Conservation (phyloP, 1,139 yeast species). For the Pichia sp. region DNA sequence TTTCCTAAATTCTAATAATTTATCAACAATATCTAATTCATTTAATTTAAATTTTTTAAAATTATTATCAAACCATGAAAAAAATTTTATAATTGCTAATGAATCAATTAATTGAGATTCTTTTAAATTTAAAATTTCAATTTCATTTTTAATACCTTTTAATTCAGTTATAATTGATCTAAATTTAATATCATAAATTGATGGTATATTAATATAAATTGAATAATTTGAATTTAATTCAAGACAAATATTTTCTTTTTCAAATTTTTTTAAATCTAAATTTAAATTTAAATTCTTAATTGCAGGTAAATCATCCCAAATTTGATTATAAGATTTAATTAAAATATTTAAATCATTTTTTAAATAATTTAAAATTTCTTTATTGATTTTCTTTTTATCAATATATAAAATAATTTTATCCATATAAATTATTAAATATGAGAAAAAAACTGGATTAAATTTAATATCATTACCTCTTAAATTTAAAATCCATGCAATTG, state of each 20-base stretch:
- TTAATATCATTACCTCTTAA: conserved; percentile 45
- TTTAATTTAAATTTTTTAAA: conserved; percentile 31
- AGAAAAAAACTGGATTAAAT: conserved; percentile 46
- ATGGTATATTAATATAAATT: conserved; percentile 37
- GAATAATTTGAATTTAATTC: conserved; percentile 46
- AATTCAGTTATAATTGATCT: conserved; percentile 33
- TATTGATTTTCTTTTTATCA: conserved; percentile 33
- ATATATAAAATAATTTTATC: conserved; percentile 35
- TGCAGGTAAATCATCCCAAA: conserved; percentile 39
- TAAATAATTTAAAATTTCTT: conserved; percentile 27
- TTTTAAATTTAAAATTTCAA: conserved; percentile 44
- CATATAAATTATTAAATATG: conserved; percentile 37
- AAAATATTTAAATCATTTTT: conserved; percentile 26
- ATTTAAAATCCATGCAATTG: conserved; percentile 51
- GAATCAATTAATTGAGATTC: conserved; percentile 51
- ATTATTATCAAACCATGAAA: conserved; percentile 46
- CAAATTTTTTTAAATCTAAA: conserved; percentile 13
- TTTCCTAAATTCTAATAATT: conserved; percentile 36
- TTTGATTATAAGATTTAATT: conserved; percentile 36
- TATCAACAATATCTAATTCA: conserved; percentile 45
- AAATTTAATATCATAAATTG: conserved; percentile 19
- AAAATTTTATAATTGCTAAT: conserved; percentile 44
- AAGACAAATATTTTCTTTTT: conserved; percentile 30
- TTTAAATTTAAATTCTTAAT: conserved; percentile 14
- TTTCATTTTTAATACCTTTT: conserved; percentile 44